A percentile compares a stretch with the other conserved stretches of the same genome.
Evolutionary conservation across 257 asterid genomes (phyloP).

Genomic region (Perilla frutescens): DNA sequence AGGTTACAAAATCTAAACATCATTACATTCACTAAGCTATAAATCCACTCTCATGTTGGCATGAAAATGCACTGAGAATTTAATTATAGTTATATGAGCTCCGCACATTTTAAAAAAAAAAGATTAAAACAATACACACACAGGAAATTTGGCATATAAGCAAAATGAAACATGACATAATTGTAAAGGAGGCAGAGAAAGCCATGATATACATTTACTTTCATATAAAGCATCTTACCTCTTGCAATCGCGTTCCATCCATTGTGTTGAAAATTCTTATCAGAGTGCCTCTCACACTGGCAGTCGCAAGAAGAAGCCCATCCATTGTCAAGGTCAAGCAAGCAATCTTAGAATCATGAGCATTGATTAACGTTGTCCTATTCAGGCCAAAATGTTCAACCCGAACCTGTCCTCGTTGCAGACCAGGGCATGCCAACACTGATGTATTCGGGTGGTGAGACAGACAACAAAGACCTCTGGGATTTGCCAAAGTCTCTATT

Average conservation of each 20-base stretch:
- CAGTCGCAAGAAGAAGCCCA: slow-evolving; percentile 95
- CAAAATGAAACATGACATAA: slow-evolving; percentile 24
- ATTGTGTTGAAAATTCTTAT: slow-evolving; percentile 93
- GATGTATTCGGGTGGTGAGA: slow-evolving; percentile 80
- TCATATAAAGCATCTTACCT: slow-evolving; percentile 54
- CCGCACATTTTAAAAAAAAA: not conserved
- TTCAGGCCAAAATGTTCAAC: slow-evolving; percentile 92
- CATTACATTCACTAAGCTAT: slow-evolving; percentile 15
- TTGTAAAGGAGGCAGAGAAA: slow-evolving; percentile 3
- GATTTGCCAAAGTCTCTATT: slow-evolving; percentile 83
- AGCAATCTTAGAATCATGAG: slow-evolving; percentile 87
- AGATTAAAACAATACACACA: slow-evolving; percentile 6
- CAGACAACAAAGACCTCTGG: slow-evolving; percentile 90
- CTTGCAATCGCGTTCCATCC: slow-evolving; percentile 94
- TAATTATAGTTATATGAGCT: slow-evolving; percentile 21
- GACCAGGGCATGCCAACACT: slow-evolving; percentile 87
- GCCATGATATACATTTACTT: not conserved
- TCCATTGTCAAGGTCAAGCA: slow-evolving; percentile 86
- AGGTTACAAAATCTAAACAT: slow-evolving; percentile 20
- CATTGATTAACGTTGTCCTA: slow-evolving; percentile 72
- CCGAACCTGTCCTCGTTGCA: slow-evolving; percentile 85
- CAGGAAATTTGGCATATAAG: not conserved
- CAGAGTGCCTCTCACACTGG: slow-evolving; percentile 87
- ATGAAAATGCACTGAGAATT: slow-evolving; percentile 20
- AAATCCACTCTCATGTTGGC: slow-evolving; percentile 14